phyloP scores from a whole-genome alignment of 192 early-diverging fungal genomes.

The Martensiomyces pterosporus region DNA sequence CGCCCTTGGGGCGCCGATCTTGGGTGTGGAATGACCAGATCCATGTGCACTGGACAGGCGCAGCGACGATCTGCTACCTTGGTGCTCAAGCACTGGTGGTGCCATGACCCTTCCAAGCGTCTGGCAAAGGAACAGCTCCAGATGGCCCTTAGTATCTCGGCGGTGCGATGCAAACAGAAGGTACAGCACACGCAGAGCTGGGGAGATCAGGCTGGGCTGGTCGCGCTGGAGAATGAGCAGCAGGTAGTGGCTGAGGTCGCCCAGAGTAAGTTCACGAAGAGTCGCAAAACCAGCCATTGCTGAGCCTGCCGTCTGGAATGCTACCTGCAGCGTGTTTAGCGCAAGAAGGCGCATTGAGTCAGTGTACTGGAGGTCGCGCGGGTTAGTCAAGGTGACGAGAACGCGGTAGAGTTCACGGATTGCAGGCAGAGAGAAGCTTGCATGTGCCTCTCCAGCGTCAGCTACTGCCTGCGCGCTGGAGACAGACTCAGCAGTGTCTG shows the following conservation, averaged over 20 bases:
- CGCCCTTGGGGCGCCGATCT: conserved; percentile 4
- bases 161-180: conserved; percentile 47
- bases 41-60: conserved; percentile 7
- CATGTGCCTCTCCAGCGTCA: neutral
- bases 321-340: conserved; percentile 79
- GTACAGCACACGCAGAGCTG: conserved; percentile 52
- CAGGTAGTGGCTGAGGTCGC: conserved; percentile 81
- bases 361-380: conserved; percentile 84
- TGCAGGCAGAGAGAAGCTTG: conserved; percentile 69
- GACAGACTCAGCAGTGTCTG: neutral
- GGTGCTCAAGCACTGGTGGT: conserved; percentile 24
- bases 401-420: conserved; percentile 88
- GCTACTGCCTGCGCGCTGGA: no score
- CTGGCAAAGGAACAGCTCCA: conserved; percentile 51
- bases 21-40: conserved; percentile 16
- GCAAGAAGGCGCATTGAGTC: conserved; percentile 91
- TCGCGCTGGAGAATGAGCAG: conserved; percentile 62
- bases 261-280: conserved; percentile 66
- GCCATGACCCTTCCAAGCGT: conserved; percentile 43
- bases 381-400: conserved; percentile 84
- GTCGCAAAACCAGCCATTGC: conserved; percentile 63
- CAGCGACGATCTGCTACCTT: conserved; percentile 22
- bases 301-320: conserved; percentile 79
- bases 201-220: conserved; percentile 28
- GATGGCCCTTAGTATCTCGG: conserved; percentile 30